Evolutionary conservation across 75 land plant species (phyloP), one percentile per base, ranked within the genome.

Genomic region (Pseudotsuga menziesii): DNA sequence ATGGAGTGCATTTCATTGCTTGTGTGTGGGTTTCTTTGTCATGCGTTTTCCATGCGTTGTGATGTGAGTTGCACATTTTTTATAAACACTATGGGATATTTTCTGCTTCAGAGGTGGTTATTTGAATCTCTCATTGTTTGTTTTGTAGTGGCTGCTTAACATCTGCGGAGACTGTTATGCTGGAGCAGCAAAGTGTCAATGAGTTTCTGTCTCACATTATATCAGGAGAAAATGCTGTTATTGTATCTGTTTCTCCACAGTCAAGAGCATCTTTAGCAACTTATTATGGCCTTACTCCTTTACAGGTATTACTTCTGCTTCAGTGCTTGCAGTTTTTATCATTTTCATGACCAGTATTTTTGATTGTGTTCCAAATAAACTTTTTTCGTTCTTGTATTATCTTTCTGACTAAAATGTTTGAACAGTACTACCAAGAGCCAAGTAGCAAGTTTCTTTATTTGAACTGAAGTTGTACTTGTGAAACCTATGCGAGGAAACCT

Each of bases 101-200:
- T 44, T 77, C 29, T 71, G 20, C 78, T 25, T 77, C 32, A 15
- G 32, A 35, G n/a, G 54, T 48, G 29, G 41, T 69, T 39, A 2
- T 36, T 16, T 41, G 25, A 69, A 69, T 19, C 11, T 41, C 19
- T 9, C 25, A 17, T 78, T 41, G 61, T 35, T 80, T 20, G 14
- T 78, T 23, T 60, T 82, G 75, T 87, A 96, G 99, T 86, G 99
- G 99, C 19, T 97, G 99, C 82, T 85, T 97, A 52, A 97, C 99
- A 59, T 92, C 99, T 44, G 99, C 99, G 25, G 99, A 97, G 66
- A 97, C 99, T 6, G 91, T 97, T 13, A 91, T 97, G 99, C 90
- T 97, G 26, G 94, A 97, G 87, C 97, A 97, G 77, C 99, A 97
- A 78, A 93, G 99, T 75, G 81, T 88, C 76, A 95, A 87, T 36